Evolutionary conservation across 169 alveolate genomes (phyloP), one percentile per base, ranked within the genome.

Genomic region (Babesia ovis): DNA sequence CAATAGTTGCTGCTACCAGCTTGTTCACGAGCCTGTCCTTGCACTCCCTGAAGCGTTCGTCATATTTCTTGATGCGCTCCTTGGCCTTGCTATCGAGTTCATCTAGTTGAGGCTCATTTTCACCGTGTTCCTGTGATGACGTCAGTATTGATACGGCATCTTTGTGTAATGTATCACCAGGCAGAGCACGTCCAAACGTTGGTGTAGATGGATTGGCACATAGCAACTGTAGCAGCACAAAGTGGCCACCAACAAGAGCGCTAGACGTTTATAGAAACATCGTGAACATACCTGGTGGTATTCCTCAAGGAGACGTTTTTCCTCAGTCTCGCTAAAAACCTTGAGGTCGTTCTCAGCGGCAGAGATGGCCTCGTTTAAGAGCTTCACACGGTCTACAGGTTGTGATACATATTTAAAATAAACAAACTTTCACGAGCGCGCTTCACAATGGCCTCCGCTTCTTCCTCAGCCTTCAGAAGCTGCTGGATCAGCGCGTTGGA

Each of bases 381-480:
- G 87, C 75, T 88, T 88, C 32, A 85, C 91, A n/a, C 91, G 85
- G 29, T 80, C 93, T 88, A 37, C 39, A 59, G n/a, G 41, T 43
- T 0, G 20, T 42, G 14, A 29, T 18, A n/a, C 22, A 22, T 27
- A 55, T 25, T n/a, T 22, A 23, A 59, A 9, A 12, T 34, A 9
- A 22, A 62, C 74, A 55, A 59, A 88, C 93, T 85, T 51, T 88
- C 93, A 43, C 85, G 83, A n/a, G 93, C 93, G n/a, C 90, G 73
- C 45, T 85, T 75, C 51, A 88, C 85, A 16, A 88, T 87, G 23
- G 85, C 71, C 72, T 88, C 93, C 16, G 93, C 93, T 69, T 88
- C 93, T 50, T 88, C 91, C 51, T 88, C 93, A 16, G 93, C 93
- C 77, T 88, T 84, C 37, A 88, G 85, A 57, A 88, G 55, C 42